Evolutionary conservation across 176 grass and related monocot genomes (phyloP).

Genomic region (Aegilops sharonensis): DNA sequence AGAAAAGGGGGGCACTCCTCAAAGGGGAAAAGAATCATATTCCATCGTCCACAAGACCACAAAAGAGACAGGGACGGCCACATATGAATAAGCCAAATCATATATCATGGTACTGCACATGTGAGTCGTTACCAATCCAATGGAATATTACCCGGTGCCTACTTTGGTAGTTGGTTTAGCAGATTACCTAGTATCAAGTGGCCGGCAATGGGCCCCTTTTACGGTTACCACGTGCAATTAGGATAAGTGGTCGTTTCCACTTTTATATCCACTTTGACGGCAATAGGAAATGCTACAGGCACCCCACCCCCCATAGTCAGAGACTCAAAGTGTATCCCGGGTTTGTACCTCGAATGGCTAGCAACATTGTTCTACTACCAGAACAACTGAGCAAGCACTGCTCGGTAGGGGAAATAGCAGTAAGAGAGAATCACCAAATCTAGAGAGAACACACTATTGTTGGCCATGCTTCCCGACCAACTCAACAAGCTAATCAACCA

Average conservation of each 20-base stretch:
- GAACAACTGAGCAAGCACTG: too few relatives aligned
- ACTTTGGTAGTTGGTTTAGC: too few relatives aligned
- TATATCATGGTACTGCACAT: constrained; percentile 7
- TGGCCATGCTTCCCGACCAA: too few relatives aligned
- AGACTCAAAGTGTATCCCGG: background rate
- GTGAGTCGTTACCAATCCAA: background rate
- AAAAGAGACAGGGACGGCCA: constrained; percentile 14
- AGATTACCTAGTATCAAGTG: background rate
- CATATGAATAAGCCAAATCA: background rate
- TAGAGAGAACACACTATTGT: too few relatives aligned
- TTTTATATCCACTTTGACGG: background rate
- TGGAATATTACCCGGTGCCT: too few relatives aligned
- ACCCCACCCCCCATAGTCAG: too few relatives aligned
- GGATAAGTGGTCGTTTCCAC: background rate
- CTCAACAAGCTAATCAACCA: too few relatives aligned
- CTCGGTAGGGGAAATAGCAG: too few relatives aligned
- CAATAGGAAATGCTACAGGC: background rate
- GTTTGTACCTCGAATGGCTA: background rate
- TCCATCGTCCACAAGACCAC: background rate
- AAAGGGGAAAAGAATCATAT: background rate
- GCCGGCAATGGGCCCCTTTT: background rate
- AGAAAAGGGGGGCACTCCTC: too few relatives aligned
- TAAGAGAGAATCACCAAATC: too few relatives aligned
- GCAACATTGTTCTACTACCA: too few relatives aligned
- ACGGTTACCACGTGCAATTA: background rate